phyloP scores from a whole-genome alignment of 2,329 filamentous ascomycete genomes.

The Rugonectria rugulosa region DNA sequence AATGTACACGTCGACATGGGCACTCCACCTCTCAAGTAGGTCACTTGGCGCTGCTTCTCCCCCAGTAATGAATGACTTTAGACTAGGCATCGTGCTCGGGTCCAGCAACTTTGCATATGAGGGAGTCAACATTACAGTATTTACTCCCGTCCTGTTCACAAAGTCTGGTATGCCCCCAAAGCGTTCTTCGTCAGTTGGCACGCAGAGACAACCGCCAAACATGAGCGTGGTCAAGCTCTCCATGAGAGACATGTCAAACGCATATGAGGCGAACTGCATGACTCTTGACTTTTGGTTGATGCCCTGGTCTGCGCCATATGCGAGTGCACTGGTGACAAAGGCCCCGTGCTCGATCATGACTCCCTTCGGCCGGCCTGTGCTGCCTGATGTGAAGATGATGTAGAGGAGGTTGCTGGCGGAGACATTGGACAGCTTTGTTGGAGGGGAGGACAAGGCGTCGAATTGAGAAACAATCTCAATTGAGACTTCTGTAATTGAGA shows the following conservation, averaged over 20 bases:
- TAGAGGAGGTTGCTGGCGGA: background rate
- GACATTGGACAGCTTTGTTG: background rate
- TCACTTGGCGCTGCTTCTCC: background rate
- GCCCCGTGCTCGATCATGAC: background rate
- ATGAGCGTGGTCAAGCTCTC: background rate
- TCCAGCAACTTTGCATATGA: background rate
- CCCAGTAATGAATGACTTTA: background rate
- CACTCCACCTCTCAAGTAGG: background rate
- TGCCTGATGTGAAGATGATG: constrained; percentile 2
- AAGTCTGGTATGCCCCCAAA: background rate
- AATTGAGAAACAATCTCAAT: background rate
- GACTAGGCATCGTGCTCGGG: background rate
- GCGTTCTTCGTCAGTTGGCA: background rate
- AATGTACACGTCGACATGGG: constrained; percentile 1
- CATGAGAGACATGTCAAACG: background rate
- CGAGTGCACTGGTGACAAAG: background rate
- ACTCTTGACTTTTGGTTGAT: background rate
- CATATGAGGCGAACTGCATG: background rate
- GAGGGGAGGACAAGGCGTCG: too few species aligned
- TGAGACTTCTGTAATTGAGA: background rate
- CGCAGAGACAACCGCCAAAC: background rate
- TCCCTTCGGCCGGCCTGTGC: background rate
- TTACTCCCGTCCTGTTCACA: background rate
- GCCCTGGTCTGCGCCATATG: background rate
- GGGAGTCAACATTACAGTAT: background rate